Evolutionary conservation across 116 monocot species (phyloP).

Genomic region (Trichopus zeylanicus): DNA sequence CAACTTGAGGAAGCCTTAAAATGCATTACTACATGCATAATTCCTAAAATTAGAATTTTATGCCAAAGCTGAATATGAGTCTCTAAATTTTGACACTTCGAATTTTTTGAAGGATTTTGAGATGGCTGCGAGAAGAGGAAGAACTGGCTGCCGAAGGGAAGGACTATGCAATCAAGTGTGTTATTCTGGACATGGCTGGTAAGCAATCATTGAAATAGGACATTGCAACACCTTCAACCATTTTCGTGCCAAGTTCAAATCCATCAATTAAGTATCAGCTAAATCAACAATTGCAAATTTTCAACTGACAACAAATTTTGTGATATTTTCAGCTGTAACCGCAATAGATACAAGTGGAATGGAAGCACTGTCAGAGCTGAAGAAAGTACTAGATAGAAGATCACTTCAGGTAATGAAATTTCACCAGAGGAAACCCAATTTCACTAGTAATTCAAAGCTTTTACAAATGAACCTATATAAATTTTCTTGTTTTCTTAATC

Average conservation of each 20-base stretch:
- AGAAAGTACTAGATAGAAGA: conserved; percentile 46
- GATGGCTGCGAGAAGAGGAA: conserved; percentile 79
- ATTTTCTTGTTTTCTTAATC: too few relatives aligned
- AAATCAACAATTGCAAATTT: too few relatives aligned
- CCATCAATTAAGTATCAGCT: too few relatives aligned
- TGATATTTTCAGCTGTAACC: conserved; percentile 35
- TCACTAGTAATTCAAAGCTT: background rate
- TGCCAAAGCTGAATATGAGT: too few relatives aligned
- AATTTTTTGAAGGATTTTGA: conserved; percentile 20
- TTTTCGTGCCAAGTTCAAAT: background rate
- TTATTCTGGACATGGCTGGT: conserved; percentile 64
- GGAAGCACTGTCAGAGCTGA: conserved; percentile 64
- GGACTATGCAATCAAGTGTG: conserved; percentile 33
- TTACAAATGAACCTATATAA: background rate
- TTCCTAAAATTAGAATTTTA: too few relatives aligned
- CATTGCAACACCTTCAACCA: background rate
- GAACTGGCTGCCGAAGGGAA: conserved; percentile 28
- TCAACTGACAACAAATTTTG: too few relatives aligned
- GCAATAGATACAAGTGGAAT: conserved; percentile 74
- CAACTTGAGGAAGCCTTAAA: too few relatives aligned
- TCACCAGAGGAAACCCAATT: background rate
- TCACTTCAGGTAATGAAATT: conserved; percentile 43
- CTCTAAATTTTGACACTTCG: too few relatives aligned
- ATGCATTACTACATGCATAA: too few relatives aligned
- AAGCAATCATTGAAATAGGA: conserved; percentile 2